Percentiles rank a stretch among this genome's conserved stretches.
These are phyloP conservation scores for Fusarium xyrophilum DNA, from an alignment of 2,329 filamentous ascomycete species.

Conservation along the genomic window DNA sequence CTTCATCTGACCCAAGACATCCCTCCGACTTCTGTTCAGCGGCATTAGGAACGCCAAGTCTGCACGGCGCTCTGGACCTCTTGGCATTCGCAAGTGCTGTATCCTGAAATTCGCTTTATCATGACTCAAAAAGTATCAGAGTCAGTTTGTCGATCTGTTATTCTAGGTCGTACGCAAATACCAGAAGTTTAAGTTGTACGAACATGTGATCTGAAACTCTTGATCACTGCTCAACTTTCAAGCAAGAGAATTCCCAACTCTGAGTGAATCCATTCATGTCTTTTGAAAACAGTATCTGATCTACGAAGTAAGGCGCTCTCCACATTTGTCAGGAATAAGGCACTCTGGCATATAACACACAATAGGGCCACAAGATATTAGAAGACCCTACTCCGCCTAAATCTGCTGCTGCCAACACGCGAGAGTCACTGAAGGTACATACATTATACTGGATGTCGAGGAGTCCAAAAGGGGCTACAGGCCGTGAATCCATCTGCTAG, in stretches of 20 bases:
- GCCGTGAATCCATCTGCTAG: neutral
- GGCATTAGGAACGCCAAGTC: constrained; percentile 7
- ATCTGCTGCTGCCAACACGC: neutral
- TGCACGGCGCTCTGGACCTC: neutral
- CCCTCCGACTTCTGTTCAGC: neutral
- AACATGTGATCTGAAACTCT: neutral
- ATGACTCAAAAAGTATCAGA: neutral
- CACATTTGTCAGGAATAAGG: neutral
- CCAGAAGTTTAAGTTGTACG: neutral
- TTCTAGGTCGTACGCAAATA: neutral
- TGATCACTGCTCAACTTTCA: neutral
- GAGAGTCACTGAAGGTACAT: no score
- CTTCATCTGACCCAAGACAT: constrained; percentile 5
- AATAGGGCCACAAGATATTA: neutral
- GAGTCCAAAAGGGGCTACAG: neutral
- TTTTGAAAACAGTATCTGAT: neutral
- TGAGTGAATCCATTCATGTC: neutral
- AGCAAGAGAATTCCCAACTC: neutral
- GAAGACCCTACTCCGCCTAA: neutral
- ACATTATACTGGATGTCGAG: neutral
- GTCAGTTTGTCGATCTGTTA: neutral
- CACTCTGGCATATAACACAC: neutral
- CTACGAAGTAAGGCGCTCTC: neutral
- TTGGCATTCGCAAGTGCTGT: constrained; percentile 1
- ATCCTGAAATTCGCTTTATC: neutral